Conservation (phyloP, 1,139 yeast species). For the Debaryomycetaceae sp. region DNA sequence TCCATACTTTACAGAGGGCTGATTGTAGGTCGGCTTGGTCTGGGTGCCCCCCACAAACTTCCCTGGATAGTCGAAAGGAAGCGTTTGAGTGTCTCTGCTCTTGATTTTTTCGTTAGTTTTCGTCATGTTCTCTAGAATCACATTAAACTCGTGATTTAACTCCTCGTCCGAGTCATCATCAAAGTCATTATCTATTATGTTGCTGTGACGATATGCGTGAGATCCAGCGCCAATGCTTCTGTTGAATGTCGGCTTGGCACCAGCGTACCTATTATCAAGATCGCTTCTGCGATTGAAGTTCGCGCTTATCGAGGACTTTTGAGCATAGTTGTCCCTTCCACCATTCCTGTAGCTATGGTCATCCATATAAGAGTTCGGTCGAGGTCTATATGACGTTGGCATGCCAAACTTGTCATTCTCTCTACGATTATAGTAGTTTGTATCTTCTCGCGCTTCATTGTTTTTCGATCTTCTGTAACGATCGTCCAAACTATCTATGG, state of each 20-base stretch:
- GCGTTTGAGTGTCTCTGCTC: background rate
- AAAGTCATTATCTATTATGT: background rate
- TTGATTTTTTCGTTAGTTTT: slow-evolving; percentile 2
- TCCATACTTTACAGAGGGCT: slow-evolving; percentile 9
- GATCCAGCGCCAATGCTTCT: background rate
- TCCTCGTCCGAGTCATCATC: slow-evolving; percentile 26
- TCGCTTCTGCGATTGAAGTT: background rate
- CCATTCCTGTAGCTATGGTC: background rate
- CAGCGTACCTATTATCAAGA: background rate
- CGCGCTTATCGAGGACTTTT: background rate
- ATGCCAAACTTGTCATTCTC: too few species aligned
- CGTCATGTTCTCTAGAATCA: slow-evolving; percentile 5
- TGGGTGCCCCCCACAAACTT: slow-evolving; percentile 9
- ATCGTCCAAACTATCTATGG: slow-evolving; percentile 2
- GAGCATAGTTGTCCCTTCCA: background rate
- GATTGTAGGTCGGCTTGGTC: background rate
- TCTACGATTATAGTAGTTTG: background rate
- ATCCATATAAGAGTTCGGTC: background rate
- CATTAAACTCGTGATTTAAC: slow-evolving; percentile 7
- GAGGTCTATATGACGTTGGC: too few species aligned
- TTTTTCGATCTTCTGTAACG: background rate
- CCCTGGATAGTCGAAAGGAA: slow-evolving; percentile 18
- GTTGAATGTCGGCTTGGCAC: background rate
- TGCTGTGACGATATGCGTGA: background rate
- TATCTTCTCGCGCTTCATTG: background rate